Base-by-base conservation (phyloP, 495 filamentous ascomycete species). In the Articulospora tetracladia region DNA sequence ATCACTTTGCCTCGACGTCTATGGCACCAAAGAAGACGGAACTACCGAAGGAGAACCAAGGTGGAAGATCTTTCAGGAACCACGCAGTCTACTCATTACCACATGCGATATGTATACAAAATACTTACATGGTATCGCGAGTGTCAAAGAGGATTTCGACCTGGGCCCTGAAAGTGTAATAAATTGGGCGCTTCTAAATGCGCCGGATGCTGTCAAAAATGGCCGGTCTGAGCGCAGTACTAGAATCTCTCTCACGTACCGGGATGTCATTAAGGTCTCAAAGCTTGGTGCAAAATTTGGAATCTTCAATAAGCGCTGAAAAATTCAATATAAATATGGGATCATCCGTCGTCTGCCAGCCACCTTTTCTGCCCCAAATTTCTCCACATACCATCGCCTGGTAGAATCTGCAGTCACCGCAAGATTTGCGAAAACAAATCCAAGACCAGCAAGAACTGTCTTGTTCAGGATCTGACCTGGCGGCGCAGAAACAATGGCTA, bases 261-360 rank as follows among this genome's bases (percentile, higher is more conserved):
- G 95, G 55, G 94, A 98, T 74, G 95, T 98, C 46, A 74, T 91
- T 58, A 93, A 89, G 70, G 92, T 97, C 48, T 87, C 86, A 3
- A 91, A 87, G 55, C 69, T 95, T 36, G 88, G 88, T 25, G 83
- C 77, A 70, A 86, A 82, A 58, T 71, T 90, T 58, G 85, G 81
- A 52, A 76, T 86, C 17, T 69, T 91, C 58, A 76, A 74, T 34
- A 77, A 73, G 57, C 74, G 72, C 55, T 73, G 66, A 72, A 70
- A 60, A 2, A 3, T 32, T 75, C 71, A 92, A 69, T 85, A 96
- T 34, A 96, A 44, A 49, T 79, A 82, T 15, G 93, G 93, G 63
- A 98, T 82, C 86, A 98, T 95, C 54, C 81, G 87, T 88, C 86
- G 92, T 70, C 83, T 86, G 46, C 77, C 76, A 57, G 73, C 77